These are phyloP conservation scores for Exophiala mesophila DNA, from an alignment of 2,329 filamentous ascomycete species.

Conservation along the genomic window DNA sequence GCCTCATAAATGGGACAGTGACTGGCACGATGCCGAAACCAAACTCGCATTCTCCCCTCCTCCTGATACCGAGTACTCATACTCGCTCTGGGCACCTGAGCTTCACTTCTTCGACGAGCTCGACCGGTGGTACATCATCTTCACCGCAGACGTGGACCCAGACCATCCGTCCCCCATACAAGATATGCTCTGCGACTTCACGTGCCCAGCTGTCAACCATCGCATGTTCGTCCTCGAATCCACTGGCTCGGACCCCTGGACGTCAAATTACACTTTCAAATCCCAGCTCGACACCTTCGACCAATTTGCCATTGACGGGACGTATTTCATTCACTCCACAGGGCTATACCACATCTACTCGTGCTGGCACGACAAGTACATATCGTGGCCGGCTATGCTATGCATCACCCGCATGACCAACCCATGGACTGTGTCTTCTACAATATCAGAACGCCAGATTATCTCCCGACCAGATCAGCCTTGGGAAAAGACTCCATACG, in stretches of 20 bases:
- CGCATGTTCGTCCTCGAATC: constrained; percentile 49
- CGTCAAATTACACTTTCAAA: constrained; percentile 41
- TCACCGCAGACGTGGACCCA: constrained; percentile 46
- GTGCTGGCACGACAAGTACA: constrained; percentile 36
- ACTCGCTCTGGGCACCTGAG: constrained; percentile 49
- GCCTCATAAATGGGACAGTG: constrained; percentile 16
- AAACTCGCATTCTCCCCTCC: constrained; percentile 36
- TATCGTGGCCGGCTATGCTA: constrained; percentile 49
- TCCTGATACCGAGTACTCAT: constrained; percentile 41
- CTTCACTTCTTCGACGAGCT: constrained; percentile 40
- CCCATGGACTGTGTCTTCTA: constrained; percentile 45
- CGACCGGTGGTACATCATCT: constrained; percentile 49
- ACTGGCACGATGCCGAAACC: constrained; percentile 38
- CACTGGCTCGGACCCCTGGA: constrained; percentile 42
- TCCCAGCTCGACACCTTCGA: constrained; percentile 47
- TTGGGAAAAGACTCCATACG: constrained; percentile 51
- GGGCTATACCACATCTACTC: constrained; percentile 40
- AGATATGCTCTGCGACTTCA: constrained; percentile 46
- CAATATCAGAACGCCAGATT: constrained; percentile 44
- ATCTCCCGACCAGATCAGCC: constrained; percentile 45
- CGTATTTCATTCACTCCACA: constrained; percentile 44
- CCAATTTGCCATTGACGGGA: constrained; percentile 52
- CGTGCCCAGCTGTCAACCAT: constrained; percentile 48
- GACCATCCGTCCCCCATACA: constrained; percentile 44
- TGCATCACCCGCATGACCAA: constrained; percentile 48